Evolutionary conservation across 1,284 basidiomycete genomes (phyloP).

Genomic region (Marasmius oreades): DNA sequence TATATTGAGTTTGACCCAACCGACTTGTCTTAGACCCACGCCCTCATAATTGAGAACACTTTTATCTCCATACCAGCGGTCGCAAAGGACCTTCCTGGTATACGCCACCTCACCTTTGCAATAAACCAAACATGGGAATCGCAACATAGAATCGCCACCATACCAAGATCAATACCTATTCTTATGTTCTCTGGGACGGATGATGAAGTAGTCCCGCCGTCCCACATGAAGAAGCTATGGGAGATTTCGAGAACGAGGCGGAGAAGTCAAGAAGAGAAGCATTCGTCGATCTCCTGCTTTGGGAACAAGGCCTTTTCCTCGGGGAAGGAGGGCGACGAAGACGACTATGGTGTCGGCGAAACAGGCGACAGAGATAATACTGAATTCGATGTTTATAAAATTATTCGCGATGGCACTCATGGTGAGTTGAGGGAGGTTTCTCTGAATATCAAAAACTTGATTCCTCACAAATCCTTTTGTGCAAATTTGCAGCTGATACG

Average conservation of each 20-base stretch:
- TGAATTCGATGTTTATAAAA: conserved; percentile 9
- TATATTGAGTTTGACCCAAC: not conserved
- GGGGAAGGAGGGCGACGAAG: conserved; percentile 16
- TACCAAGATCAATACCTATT: conserved; percentile 26
- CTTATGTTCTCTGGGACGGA: conserved; percentile 29
- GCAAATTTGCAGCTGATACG: conserved; percentile 10
- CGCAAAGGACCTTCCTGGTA: conserved; percentile 24
- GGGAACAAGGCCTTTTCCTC: not conserved
- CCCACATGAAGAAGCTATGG: conserved; percentile 30
- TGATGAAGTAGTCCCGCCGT: conserved; percentile 29
- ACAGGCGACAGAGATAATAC: not conserved
- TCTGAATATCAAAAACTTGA: not conserved
- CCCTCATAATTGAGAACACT: conserved; percentile 37
- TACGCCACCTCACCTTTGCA: conserved; percentile 24
- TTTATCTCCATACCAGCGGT: conserved; percentile 34
- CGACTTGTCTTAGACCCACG: conserved; percentile 21
- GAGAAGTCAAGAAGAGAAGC: not conserved
- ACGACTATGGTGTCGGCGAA: conserved; percentile 8
- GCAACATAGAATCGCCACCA: conserved; percentile 20
- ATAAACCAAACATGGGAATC: conserved; percentile 36
- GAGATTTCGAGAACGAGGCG: conserved; percentile 18
- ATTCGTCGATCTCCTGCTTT: not conserved
- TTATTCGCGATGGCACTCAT: conserved; percentile 12
- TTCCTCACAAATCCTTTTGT: not conserved
- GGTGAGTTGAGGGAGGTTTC: conserved; percentile 1